phyloP scores from a whole-genome alignment of 2,329 filamentous ascomycete species.

The Plenodomus biglobosus region DNA sequence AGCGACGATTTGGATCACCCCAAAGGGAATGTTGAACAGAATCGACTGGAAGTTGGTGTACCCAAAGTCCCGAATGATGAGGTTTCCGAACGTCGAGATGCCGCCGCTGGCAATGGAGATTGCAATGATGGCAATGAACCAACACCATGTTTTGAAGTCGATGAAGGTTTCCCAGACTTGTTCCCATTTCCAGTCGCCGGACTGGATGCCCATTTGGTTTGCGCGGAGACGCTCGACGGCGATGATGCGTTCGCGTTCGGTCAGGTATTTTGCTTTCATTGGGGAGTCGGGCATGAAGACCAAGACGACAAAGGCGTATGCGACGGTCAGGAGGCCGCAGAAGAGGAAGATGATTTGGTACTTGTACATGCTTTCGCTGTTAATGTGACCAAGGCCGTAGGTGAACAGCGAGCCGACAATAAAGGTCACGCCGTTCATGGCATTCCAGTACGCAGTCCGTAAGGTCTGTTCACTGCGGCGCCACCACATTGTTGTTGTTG shows the following conservation, averaged over 20 bases:
- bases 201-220: constrained; percentile 58
- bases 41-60: constrained; percentile 58
- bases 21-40: constrained; percentile 62
- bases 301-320: constrained; percentile 47
- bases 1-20: constrained; percentile 52
- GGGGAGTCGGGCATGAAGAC: constrained; percentile 50
- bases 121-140: constrained; percentile 57
- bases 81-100: constrained; percentile 61
- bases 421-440: constrained; percentile 62
- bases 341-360: constrained; percentile 52
- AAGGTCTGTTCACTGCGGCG: constrained; percentile 59
- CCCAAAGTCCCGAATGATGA: constrained; percentile 59
- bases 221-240: constrained; percentile 22
- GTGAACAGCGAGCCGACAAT: constrained; percentile 60
- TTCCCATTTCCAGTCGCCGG: constrained; percentile 78
- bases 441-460: constrained; percentile 59
- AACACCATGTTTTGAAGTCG: constrained; percentile 44
- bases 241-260: constrained; percentile 19
- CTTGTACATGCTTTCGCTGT: constrained; percentile 47
- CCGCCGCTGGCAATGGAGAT: constrained; percentile 62
- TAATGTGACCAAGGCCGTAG: constrained; percentile 59
- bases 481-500: constrained; percentile 64
- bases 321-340: constrained; percentile 49
- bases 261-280: constrained; percentile 38
- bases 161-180: constrained; percentile 25